Evolutionary conservation across 192 early-diverging fungal genomes (phyloP).

Genomic region (Gaertneriomyces sp.): DNA sequence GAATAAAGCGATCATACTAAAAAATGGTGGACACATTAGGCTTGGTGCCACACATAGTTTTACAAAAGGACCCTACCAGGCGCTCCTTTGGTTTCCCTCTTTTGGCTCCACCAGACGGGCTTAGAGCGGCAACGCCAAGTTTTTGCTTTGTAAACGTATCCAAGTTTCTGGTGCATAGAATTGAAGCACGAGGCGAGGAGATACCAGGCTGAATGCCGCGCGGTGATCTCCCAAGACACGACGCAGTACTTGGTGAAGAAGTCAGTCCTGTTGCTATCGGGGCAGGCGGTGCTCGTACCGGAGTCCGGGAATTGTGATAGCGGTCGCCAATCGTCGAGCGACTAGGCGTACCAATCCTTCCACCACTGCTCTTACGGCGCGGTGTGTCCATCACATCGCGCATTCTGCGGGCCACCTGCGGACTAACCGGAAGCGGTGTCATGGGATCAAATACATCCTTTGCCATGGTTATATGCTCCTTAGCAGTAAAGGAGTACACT

Average conservation of each 20-base stretch:
- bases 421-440: slow-evolving; percentile 6
- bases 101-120: slow-evolving; percentile 21
- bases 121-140: slow-evolving; percentile 22
- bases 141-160: slow-evolving; percentile 22
- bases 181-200: slow-evolving; percentile 13
- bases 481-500: no score
- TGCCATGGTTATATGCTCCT: no score
- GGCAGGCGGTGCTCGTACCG: background rate
- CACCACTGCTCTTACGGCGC: slow-evolving; percentile 18
- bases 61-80: slow-evolving; percentile 12
- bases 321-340: slow-evolving; percentile 12
- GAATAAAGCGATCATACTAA: slow-evolving; percentile 84
- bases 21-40: background rate
- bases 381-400: slow-evolving; percentile 15
- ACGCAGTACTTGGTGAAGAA: background rate
- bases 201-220: background rate
- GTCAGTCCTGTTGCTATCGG: background rate
- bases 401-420: slow-evolving; percentile 17
- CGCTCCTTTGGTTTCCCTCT: slow-evolving; percentile 20
- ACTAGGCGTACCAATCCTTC: slow-evolving; percentile 18
- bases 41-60: background rate
- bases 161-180: slow-evolving; percentile 10
- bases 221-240: slow-evolving; percentile 1
- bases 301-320: slow-evolving; percentile 13
- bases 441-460: no score